Evolutionary conservation across 306 rosid species (phyloP), one percentile per base, ranked within the genome.

Genomic region (Heteromeles arbutifolia): DNA sequence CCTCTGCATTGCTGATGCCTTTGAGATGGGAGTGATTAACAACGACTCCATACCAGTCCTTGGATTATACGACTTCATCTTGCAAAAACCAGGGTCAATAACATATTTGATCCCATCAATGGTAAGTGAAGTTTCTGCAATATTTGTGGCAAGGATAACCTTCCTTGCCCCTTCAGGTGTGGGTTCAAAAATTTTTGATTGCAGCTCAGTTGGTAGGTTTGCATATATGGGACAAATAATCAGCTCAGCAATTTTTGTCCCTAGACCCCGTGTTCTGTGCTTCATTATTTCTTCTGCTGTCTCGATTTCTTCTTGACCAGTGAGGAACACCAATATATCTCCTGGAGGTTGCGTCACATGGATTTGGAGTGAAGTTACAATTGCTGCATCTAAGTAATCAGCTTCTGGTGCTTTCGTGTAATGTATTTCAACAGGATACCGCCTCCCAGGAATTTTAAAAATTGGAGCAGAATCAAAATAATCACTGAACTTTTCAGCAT

Each of bases 261-360:
- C 99, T 65, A 92, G 87, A 1, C 99, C 99, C 70, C 87, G 81
- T 69, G 86, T 90, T 79, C 97, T 88, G 78, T 90, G 93, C 85
- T 86, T 95, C 88, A 95, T 74, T 78, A 95, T 95, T 86, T 95
- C 99, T 91, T 95, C 97, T 3, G 97, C 97, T 2, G 97, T 92
- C 86, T 95, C 99, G 62, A 95, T 95, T 79, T 95, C 97, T 79
- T 95, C 97, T 81, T 92, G 98, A 84, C 98, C 98, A 34, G 98
- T 92, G 52, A 95, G 85, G 85, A 95, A 95, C 75, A 95, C 87
- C 83, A 95, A 82, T 73, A 95, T 88, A 85, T 95, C 99, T 69
- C 99, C 99, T 22, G 92, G 84, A 56, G 97, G 69, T 80, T 95
- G 94, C 8, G 96, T 95, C 80, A 92, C 97, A 83, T 95, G 97